These are phyloP conservation scores for Periconia macrospinosa DNA, from an alignment of 2,329 filamentous ascomycete species.

Conservation along the genomic window DNA sequence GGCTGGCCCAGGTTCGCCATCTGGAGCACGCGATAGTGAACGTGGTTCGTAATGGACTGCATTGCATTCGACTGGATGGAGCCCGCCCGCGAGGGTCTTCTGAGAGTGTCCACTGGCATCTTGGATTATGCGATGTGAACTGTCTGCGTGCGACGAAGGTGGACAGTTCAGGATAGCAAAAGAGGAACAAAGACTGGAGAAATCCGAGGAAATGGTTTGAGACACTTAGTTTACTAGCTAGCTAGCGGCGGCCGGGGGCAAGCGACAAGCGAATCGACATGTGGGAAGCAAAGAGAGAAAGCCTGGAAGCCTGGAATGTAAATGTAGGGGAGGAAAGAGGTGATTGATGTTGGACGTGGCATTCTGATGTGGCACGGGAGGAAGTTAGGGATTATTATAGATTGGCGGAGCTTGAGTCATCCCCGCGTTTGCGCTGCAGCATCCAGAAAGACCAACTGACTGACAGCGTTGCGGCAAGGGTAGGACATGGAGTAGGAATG, in stretches of 20 bases:
- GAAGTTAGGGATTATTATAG: constrained; percentile 3
- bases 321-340: not conserved
- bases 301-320: not conserved
- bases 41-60: constrained; percentile 34
- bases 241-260: too few relatives aligned
- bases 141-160: constrained; percentile 23
- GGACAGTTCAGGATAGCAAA: too few relatives aligned
- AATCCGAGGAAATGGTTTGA: too few relatives aligned
- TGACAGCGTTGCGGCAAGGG: too few relatives aligned
- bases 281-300: not conserved
- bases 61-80: constrained; percentile 30
- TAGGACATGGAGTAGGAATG: too few relatives aligned
- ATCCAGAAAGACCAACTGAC: too few relatives aligned
- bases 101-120: not conserved
- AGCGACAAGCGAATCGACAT: not conserved
- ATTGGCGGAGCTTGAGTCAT: constrained; percentile 4
- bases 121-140: too few relatives aligned
- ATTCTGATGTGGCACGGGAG: too few relatives aligned
- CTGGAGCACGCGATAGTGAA: constrained; percentile 38
- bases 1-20: constrained; percentile 41
- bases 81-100: constrained; percentile 4
- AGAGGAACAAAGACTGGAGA: not conserved
- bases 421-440: not conserved
- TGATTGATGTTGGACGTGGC: too few relatives aligned
- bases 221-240: too few relatives aligned